Evolutionary conservation across 75 land plant genomes (phyloP), one percentile per base, ranked within the genome.

Genomic region (Selaginella moellendorffii): DNA sequence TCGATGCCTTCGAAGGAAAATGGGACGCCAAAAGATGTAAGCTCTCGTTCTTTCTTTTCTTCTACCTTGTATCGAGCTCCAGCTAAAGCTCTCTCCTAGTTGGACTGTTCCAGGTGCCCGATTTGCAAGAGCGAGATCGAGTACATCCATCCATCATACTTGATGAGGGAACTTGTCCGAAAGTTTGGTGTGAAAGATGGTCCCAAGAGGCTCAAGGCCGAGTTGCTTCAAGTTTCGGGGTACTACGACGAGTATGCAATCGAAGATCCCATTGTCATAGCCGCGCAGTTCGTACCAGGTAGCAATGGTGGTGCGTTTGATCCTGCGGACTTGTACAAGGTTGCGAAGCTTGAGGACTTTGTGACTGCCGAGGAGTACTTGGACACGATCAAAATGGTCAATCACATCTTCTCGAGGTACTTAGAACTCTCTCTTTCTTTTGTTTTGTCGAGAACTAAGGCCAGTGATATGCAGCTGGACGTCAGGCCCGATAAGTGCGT

Each of bases 371-470:
- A 56, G 21, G 59, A 56, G 5, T 56, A 21, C n/a, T 56, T 56
- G 59, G 59, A 56, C 24, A 56, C 59, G 17, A 21, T 56, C 59
- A 56, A 21, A 19, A 56, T 56, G 59, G 59, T 56, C 21, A 56
- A 56, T 19, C 59, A 25, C n/a, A 56, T 56, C 24, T 9, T 56
- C 8, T 21, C 23, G 8, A 56, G 59, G 59, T 56, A 21, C 24
- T 8, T n/a, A n/a, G n/a, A n/a, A n/a, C n/a, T n/a, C n/a, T n/a
- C n/a, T n/a, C n/a, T n/a, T n/a, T n/a, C n/a, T n/a, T n/a, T n/a
- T n/a, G n/a, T n/a, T n/a, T n/a, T n/a, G n/a, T n/a, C n/a, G n/a
- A n/a, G n/a, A n/a, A n/a, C n/a, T 36, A 36, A 36, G 14, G 10
- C 14, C 10, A 36, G 5, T 36, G 14, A 36, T 14, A 36, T 36